Evolutionary conservation across 2,329 filamentous ascomycete genomes (phyloP).

Genomic region (Aotearoamyces nothofagi): DNA sequence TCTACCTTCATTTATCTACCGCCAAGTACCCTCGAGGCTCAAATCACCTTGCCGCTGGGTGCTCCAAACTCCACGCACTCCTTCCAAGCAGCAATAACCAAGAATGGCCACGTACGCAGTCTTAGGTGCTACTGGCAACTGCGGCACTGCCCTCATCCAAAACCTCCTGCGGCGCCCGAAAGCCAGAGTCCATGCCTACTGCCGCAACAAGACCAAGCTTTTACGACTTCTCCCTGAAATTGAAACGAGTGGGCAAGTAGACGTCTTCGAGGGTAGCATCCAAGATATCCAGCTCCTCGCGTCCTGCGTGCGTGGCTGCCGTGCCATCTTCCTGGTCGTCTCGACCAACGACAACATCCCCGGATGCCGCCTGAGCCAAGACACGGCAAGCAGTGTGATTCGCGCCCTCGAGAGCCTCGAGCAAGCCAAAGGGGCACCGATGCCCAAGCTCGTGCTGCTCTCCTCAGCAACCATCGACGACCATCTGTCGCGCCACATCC

Average conservation of each 20-base stretch:
- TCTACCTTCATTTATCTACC: no score
- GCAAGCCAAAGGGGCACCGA: not conserved
- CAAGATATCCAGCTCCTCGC: constrained; percentile 23
- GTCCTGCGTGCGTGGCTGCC: constrained; percentile 20
- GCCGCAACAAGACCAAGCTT: constrained; percentile 27
- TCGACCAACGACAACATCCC: constrained; percentile 29
- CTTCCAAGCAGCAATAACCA: no score
- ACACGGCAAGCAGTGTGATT: constrained; percentile 22
- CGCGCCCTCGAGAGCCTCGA: constrained; percentile 20
- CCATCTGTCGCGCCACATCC: constrained; percentile 19
- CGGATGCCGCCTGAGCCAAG: constrained; percentile 21
- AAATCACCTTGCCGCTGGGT: no score
- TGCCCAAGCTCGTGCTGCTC: constrained; percentile 27
- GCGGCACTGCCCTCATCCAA: constrained; percentile 25
- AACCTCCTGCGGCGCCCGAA: constrained; percentile 21
- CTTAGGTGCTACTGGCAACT: no score
- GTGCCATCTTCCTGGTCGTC: constrained; percentile 25
- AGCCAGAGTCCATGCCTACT: constrained; percentile 25
- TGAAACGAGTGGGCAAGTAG: constrained; percentile 17
- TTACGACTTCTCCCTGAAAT: constrained; percentile 19
- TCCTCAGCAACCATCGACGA: constrained; percentile 26
- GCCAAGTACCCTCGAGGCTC: no score
- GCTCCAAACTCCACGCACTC: no score
- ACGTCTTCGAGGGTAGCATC: constrained; percentile 27
- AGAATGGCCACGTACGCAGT: no score